phyloP scores from a whole-genome alignment of 2,329 filamentous ascomycete species.

The Arthrobotrys pseudoclavata region DNA sequence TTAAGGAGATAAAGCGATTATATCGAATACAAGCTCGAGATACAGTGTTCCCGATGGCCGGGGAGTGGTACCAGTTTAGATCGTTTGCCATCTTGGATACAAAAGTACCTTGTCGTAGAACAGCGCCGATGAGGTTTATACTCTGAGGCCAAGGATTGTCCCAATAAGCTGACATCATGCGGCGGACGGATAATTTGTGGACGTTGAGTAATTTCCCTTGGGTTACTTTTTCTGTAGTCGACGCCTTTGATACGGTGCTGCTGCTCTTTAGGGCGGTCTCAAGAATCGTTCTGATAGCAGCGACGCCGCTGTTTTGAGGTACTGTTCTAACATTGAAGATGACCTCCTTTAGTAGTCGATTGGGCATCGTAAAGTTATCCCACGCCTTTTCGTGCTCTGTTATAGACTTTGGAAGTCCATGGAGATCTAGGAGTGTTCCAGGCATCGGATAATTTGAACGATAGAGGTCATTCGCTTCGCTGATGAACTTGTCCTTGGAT shows the following conservation, averaged over 20 bases:
- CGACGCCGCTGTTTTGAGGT: constrained; percentile 68
- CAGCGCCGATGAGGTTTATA: constrained; percentile 61
- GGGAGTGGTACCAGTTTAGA: constrained; percentile 62
- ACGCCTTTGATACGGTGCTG: constrained; percentile 67
- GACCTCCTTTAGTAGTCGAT: constrained; percentile 70
- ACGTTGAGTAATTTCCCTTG: constrained; percentile 58
- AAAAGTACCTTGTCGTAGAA: constrained; percentile 62
- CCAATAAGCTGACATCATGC: constrained; percentile 80
- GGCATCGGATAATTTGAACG: constrained; percentile 72
- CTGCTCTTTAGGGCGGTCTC: constrained; percentile 68
- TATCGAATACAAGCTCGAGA: constrained; percentile 66
- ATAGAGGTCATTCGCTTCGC: constrained; percentile 71
- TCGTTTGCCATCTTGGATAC: constrained; percentile 62
- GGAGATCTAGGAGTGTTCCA: constrained; percentile 75
- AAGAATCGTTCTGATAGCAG: constrained; percentile 70
- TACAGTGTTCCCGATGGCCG: constrained; percentile 64
- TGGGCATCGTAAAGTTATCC: constrained; percentile 71
- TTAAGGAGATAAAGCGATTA: constrained; percentile 74
- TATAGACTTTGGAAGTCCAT: constrained; percentile 69
- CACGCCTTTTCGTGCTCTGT: constrained; percentile 60
- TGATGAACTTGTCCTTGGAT: constrained; percentile 74
- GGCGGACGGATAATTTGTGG: constrained; percentile 70
- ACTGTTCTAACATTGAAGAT: constrained; percentile 66
- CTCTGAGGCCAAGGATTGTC: constrained; percentile 69
- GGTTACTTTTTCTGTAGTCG: constrained; percentile 34